Evolutionary conservation across 1,284 basidiomycete genomes (phyloP).

Genomic region (Trichosporon sp.): DNA sequence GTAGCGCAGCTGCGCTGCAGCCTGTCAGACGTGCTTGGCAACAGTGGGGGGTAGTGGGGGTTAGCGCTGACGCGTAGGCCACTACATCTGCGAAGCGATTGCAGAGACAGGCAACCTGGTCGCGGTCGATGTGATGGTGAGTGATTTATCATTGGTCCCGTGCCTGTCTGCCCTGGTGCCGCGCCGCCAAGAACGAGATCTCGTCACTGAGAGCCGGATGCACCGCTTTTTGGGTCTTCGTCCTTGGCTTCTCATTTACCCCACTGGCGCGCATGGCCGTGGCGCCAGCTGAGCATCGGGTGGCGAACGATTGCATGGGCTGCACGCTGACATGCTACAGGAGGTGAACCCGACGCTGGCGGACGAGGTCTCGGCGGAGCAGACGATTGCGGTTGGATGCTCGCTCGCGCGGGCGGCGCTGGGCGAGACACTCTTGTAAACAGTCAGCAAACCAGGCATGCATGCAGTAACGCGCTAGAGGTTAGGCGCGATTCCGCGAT

Average conservation of each 20-base stretch:
- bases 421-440: slow-evolving; percentile 64
- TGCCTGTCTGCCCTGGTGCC: slow-evolving; percentile 1
- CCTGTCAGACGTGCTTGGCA: neutral
- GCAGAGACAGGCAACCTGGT: slow-evolving; percentile 91
- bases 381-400: slow-evolving; percentile 93
- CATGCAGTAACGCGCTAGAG: neutral
- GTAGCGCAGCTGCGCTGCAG: too few relatives aligned
- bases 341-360: slow-evolving; percentile 91
- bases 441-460: neutral
- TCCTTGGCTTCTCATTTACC: slow-evolving; percentile 14
- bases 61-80: slow-evolving; percentile 34
- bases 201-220: neutral
- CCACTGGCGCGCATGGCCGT: neutral
- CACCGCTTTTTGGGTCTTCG: slow-evolving; percentile 7
- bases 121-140: slow-evolving; percentile 85
- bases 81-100: slow-evolving; percentile 88
- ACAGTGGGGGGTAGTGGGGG: neutral
- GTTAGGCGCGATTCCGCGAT: neutral
- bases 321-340: slow-evolving; percentile 57
- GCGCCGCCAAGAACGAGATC: neutral
- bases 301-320: neutral
- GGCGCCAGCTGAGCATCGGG: neutral
- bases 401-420: slow-evolving; percentile 87
- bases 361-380: slow-evolving; percentile 70
- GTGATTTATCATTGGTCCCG: slow-evolving; percentile 36